Conservation (phyloP, 139 green algal species). For the Chlamydomonas schloesseri region DNA sequence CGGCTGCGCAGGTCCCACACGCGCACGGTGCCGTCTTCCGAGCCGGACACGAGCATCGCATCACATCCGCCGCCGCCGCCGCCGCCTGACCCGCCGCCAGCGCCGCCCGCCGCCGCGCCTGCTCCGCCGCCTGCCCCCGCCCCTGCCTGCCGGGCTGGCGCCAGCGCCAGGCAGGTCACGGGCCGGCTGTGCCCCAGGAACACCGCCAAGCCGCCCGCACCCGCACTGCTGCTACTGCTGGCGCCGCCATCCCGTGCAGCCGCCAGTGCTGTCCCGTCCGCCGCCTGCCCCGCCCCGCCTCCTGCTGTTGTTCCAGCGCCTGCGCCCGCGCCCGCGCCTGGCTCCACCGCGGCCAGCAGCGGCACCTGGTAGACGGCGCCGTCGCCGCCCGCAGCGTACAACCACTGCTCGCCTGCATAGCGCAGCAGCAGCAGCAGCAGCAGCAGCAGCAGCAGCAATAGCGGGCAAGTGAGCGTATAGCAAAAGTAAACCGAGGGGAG, state of each 20-base stretch:
- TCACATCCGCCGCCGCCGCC: too few species aligned
- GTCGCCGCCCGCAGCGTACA: conserved; percentile 83
- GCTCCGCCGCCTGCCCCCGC: background rate
- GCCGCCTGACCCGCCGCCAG: background rate
- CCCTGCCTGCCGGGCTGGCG: conserved; percentile 55
- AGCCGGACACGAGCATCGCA: conserved; percentile 70
- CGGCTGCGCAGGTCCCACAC: conserved; percentile 85
- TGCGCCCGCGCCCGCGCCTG: too few species aligned
- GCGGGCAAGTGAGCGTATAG: too few species aligned
- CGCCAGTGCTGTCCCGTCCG: too few species aligned
- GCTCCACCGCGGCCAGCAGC: conserved; percentile 47
- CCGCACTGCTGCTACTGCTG: background rate
- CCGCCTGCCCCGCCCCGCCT: background rate
- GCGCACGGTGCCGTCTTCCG: conserved; percentile 75
- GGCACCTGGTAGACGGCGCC: conserved; percentile 84
- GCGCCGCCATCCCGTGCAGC: background rate
- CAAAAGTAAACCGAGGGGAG: too few species aligned
- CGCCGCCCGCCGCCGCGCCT: conserved; percentile 23
- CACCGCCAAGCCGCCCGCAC: background rate
- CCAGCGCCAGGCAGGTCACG: conserved; percentile 69
- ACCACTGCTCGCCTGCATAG: conserved; percentile 75
- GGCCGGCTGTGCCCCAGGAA: conserved; percentile 69
- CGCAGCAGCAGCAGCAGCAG: too few species aligned
- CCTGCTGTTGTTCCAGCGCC: background rate
- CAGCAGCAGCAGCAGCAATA: too few species aligned